Evolutionary conservation across 148 eudicot genomes (phyloP).

Genomic region (Chenopodium formosanum): DNA sequence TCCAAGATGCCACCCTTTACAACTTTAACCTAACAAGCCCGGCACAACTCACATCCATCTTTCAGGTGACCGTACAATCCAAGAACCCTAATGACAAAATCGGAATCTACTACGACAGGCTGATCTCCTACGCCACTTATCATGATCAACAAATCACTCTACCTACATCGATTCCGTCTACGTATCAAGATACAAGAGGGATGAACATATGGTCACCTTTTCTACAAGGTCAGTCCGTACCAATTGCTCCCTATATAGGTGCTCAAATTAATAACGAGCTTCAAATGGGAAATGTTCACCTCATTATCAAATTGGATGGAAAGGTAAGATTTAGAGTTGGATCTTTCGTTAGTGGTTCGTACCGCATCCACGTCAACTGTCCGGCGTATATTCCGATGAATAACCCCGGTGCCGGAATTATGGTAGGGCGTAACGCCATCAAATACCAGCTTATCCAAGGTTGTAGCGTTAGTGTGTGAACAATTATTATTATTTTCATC

Average conservation of each 20-base stretch:
- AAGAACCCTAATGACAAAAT: conserved; percentile 42
- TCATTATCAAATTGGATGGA: conserved; percentile 59
- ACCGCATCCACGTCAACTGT: conserved; percentile 58
- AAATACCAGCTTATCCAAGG: conserved; percentile 59
- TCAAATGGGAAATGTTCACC: conserved; percentile 37
- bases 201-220: conserved; percentile 70
- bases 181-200: conserved; percentile 56
- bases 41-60: conserved; percentile 42
- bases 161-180: conserved; percentile 53
- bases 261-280: conserved; percentile 44
- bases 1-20: conserved; percentile 72
- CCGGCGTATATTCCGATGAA: conserved; percentile 55
- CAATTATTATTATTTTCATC: too few relatives aligned
- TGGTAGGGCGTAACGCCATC: conserved; percentile 40
- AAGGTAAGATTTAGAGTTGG: conserved; percentile 65
- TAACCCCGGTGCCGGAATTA: conserved; percentile 30
- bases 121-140: conserved; percentile 48
- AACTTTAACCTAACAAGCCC: conserved; percentile 58
- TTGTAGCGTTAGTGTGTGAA: conserved; percentile 59
- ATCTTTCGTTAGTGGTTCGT: conserved; percentile 35
- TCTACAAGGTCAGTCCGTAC: conserved; percentile 52
- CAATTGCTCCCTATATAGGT: conserved; percentile 70
- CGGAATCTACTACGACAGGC: conserved; percentile 52
- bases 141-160: conserved; percentile 64
- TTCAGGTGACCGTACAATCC: conserved; percentile 56